phyloP scores from a whole-genome alignment of 2,329 filamentous ascomycete genomes.

The Ophidiomyces ophidiicola region DNA sequence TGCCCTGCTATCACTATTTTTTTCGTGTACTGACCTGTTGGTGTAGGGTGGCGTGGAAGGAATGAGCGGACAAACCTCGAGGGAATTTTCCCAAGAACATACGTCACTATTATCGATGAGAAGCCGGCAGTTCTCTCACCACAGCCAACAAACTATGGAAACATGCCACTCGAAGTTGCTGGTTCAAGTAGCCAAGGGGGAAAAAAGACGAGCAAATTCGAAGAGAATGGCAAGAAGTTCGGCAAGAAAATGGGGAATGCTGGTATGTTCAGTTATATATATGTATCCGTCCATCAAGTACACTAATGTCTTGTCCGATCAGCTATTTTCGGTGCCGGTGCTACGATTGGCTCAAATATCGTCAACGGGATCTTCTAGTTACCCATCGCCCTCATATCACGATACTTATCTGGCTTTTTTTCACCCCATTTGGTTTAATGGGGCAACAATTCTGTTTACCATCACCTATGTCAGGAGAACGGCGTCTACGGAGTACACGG shows the following conservation, averaged over 20 bases:
- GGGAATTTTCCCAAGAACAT: slow-evolving; percentile 90
- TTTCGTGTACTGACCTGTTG: slow-evolving; percentile 8
- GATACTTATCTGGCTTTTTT: background rate
- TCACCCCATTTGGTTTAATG: background rate
- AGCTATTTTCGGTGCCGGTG: slow-evolving; percentile 85
- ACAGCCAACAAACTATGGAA: slow-evolving; percentile 37
- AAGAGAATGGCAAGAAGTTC: slow-evolving; percentile 80
- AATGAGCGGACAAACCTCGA: slow-evolving; percentile 72
- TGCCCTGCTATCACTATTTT: background rate
- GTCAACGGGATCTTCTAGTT: slow-evolving; percentile 78
- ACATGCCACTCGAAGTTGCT: slow-evolving; percentile 65
- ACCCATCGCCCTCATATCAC: background rate
- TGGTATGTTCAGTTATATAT: slow-evolving; percentile 26
- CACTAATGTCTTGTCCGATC: slow-evolving; percentile 36
- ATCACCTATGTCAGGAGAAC: background rate
- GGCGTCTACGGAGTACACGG: slow-evolving; percentile 4
- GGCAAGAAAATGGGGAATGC: slow-evolving; percentile 83
- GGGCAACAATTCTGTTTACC: background rate
- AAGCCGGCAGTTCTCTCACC: slow-evolving; percentile 37
- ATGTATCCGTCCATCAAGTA: background rate
- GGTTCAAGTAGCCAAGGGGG: slow-evolving; percentile 34
- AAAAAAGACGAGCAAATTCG: slow-evolving; percentile 49
- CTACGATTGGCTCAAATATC: slow-evolving; percentile 77
- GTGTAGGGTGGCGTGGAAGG: slow-evolving; percentile 62
- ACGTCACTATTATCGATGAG: slow-evolving; percentile 61